Evolutionary conservation across 345 rosid species (phyloP).

Genomic region (Populus deltoides): DNA sequence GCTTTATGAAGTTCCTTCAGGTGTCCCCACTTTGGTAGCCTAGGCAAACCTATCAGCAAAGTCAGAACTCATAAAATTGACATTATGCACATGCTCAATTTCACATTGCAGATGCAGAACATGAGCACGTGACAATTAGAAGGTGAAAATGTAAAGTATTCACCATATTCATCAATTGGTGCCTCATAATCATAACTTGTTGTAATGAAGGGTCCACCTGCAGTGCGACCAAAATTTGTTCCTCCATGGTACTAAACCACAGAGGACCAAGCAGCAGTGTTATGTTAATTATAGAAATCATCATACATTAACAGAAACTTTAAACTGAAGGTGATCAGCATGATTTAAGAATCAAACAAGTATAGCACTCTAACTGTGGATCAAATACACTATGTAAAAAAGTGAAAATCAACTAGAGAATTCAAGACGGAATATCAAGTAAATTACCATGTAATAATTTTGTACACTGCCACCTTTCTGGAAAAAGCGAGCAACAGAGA

Average conservation of each 20-base stretch:
- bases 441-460: conserved; percentile 85
- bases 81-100: background rate
- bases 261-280: conserved; percentile 2
- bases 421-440: conserved; percentile 5
- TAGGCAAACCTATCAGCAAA: conserved; percentile 60
- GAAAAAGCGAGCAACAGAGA: conserved; percentile 82
- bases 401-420: background rate
- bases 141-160: conserved; percentile 9
- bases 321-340: background rate
- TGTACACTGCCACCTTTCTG: conserved; percentile 88
- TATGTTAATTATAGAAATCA: background rate
- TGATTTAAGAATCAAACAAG: background rate
- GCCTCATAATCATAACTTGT: conserved; percentile 98
- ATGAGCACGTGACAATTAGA: background rate
- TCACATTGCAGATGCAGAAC: background rate
- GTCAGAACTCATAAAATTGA: background rate
- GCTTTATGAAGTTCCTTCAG: conserved; percentile 81
- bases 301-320: background rate
- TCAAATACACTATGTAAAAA: background rate
- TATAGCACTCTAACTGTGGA: background rate
- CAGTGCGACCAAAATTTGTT: conserved; percentile 91
- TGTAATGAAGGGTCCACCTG: conserved; percentile 94
- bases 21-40: conserved; percentile 97
- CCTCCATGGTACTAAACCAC: conserved; percentile 85
- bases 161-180: conserved; percentile 97